phyloP scores from a whole-genome alignment of 1,139 yeast species.

The Geotrichum australiense region DNA sequence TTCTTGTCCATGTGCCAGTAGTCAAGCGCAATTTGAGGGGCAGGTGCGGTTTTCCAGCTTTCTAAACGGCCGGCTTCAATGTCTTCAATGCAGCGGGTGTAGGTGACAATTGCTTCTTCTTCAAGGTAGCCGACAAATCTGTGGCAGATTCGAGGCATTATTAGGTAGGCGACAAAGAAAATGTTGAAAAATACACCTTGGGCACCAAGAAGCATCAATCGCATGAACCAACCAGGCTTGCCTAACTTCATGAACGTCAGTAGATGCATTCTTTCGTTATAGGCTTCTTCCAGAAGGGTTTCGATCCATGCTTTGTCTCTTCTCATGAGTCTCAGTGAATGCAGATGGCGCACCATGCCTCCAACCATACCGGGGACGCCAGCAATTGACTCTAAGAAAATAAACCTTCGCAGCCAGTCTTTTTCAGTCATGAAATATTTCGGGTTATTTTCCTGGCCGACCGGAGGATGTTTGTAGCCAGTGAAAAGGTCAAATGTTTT shows the following conservation, averaged over 20 bases:
- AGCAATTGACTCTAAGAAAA: conserved; percentile 66
- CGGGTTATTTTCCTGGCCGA: conserved; percentile 39
- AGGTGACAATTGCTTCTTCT: conserved; percentile 72
- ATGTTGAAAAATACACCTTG: conserved; percentile 67
- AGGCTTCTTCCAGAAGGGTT: conserved; percentile 67
- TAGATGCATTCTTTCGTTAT: conserved; percentile 73
- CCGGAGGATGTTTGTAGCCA: conserved; percentile 53
- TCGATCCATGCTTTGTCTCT: conserved; percentile 76
- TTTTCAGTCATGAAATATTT: conserved; percentile 52
- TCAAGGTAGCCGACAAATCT: conserved; percentile 74
- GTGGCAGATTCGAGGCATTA: conserved; percentile 61
- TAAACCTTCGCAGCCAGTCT: conserved; percentile 62
- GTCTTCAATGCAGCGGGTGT: conserved; percentile 55
- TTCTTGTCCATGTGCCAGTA: conserved; percentile 52
- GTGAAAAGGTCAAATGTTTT: conserved; percentile 53
- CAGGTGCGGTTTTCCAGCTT: conserved; percentile 37
- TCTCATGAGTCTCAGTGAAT: conserved; percentile 51
- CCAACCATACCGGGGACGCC: conserved; percentile 80
- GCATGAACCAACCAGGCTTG: conserved; percentile 56
- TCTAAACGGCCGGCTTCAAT: conserved; percentile 47
- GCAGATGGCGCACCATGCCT: conserved; percentile 59
- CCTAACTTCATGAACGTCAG: conserved; percentile 62
- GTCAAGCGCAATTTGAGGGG: conserved; percentile 47
- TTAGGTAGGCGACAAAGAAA: conserved; percentile 55
- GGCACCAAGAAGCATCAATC: conserved; percentile 50